These are phyloP conservation scores for Suillus lakei DNA, from an alignment of 768 basidiomycete species.

Conservation along the genomic window DNA sequence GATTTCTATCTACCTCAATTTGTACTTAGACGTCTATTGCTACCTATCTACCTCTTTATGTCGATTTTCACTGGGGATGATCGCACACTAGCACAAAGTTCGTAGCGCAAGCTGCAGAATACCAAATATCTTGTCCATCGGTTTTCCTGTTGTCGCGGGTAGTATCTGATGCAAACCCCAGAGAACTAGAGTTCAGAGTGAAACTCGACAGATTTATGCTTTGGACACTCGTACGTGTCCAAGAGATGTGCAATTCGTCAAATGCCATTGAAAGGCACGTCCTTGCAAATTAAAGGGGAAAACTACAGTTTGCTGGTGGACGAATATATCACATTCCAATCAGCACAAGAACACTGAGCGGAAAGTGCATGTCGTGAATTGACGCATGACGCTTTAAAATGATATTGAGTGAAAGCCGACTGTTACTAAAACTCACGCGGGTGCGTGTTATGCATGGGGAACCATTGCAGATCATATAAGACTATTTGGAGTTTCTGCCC, in stretches of 20 bases:
- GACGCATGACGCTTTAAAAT: neutral
- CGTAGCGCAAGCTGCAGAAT: slow-evolving; percentile 22
- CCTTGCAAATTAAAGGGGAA: slow-evolving; percentile 33
- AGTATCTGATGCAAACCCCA: slow-evolving; percentile 45
- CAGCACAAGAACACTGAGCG: neutral
- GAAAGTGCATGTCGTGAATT: neutral
- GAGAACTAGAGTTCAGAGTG: slow-evolving; percentile 49
- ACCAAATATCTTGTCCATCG: slow-evolving; percentile 46
- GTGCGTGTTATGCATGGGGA: neutral
- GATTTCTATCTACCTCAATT: too few relatives aligned
- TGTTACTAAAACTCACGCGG: neutral
- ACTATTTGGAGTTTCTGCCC: slow-evolving; percentile 73
- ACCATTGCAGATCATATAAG: slow-evolving; percentile 3
- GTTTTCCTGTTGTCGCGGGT: slow-evolving; percentile 35
- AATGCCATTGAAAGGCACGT: slow-evolving; percentile 42
- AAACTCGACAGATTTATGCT: slow-evolving; percentile 47
- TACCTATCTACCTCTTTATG: too few relatives aligned
- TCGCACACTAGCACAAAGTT: slow-evolving; percentile 50
- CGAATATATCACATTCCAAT: neutral
- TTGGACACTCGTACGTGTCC: slow-evolving; percentile 48
- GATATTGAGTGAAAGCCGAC: neutral
- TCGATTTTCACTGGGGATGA: too few relatives aligned
- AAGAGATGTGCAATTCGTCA: slow-evolving; percentile 46
- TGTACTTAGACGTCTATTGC: too few relatives aligned
- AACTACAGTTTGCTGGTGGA: slow-evolving; percentile 33